Base-by-base conservation (phyloP, 768 basidiomycete genomes). In the Auriscalpium microsporum region DNA sequence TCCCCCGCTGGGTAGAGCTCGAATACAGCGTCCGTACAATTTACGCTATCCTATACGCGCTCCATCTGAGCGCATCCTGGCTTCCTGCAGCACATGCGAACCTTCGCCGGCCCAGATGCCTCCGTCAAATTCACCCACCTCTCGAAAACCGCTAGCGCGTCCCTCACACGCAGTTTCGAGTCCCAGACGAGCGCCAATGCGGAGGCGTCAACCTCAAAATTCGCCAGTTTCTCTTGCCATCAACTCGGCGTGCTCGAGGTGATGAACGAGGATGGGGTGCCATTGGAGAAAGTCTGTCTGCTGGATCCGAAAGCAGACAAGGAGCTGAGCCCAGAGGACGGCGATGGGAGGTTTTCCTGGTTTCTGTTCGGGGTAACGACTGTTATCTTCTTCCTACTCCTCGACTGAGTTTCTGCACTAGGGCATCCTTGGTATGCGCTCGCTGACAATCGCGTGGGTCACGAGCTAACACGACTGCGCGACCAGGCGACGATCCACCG, bases 401-500 rank as follows among this genome's bases (percentile, higher is more conserved):
- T 16, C 38, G 17, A 14, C 13, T 28, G 16, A 10, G 28, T 50
- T 33, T 28, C 34, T 38, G 17, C 16, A 28, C 50, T 53, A 84
- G 83, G 83, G 84, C 0, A 86, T 86, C 47, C 72, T 86, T 45
- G 83, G 82, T 81, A 62, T 28, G 67, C 56, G 8, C 38, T 10
- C 10, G n/a, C 48, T 19, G 23, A 36, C 28, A n/a, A 10, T 23
- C 28, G 17, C 23, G 40, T 10, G 14, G 17, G 17, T 17, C 53
- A 47, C 42, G 53, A 50, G 34, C 45, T 19, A 21, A 58, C 6
- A 36, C n/a, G 54, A 56, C 47, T 34, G 19, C 21, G 49, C 33
- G 8, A 10, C 36, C 72, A 85, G 94, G 95, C 10, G 95, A 97
- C 64, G 94, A 99, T 70, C 95, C 95, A 2, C 95, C 95, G 0